Percentiles rank a stretch among this genome's conserved stretches.
These are phyloP conservation scores for Kwoniella bestiolae DNA, from an alignment of 768 basidiomycete genomes.

Conservation along the genomic window DNA sequence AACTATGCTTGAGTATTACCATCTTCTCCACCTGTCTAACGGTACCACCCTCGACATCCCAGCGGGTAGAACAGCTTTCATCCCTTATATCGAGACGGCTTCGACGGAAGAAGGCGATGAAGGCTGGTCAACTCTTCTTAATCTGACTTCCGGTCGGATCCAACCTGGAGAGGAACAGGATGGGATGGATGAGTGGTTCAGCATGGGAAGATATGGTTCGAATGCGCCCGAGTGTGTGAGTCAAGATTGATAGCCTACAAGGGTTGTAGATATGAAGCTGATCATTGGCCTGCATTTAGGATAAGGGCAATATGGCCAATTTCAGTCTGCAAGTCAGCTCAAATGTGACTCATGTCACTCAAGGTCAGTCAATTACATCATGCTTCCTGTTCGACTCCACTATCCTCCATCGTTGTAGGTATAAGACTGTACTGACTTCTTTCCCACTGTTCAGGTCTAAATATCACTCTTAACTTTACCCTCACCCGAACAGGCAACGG, in stretches of 20 bases:
- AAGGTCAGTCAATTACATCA: constrained; percentile 15
- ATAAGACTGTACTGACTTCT: constrained; percentile 1
- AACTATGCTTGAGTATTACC: constrained; percentile 31
- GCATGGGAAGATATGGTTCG: not conserved
- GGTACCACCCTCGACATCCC: constrained; percentile 34
- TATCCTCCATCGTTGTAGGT: too few species aligned
- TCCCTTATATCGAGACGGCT: not conserved
- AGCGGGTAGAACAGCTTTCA: constrained; percentile 31
- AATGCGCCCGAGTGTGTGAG: constrained; percentile 26
- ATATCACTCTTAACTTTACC: constrained; percentile 26
- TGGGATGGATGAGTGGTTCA: not conserved
- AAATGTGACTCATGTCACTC: not conserved
- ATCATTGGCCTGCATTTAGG: not conserved
- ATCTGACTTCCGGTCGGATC: not conserved
- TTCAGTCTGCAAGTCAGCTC: constrained; percentile 26
- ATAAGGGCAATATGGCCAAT: constrained; percentile 19
- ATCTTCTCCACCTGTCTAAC: constrained; percentile 20
- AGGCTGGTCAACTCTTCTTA: not conserved
- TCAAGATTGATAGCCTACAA: not conserved
- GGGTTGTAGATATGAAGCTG: not conserved
- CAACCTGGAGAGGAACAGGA: not conserved
- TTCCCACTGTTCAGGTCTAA: constrained; percentile 19
- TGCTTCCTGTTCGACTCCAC: too few species aligned
- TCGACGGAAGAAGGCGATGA: not conserved
- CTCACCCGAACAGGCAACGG: constrained; percentile 33